phyloP scores from a whole-genome alignment of 1,284 basidiomycete genomes.

The Sporisorium reilianum region DNA sequence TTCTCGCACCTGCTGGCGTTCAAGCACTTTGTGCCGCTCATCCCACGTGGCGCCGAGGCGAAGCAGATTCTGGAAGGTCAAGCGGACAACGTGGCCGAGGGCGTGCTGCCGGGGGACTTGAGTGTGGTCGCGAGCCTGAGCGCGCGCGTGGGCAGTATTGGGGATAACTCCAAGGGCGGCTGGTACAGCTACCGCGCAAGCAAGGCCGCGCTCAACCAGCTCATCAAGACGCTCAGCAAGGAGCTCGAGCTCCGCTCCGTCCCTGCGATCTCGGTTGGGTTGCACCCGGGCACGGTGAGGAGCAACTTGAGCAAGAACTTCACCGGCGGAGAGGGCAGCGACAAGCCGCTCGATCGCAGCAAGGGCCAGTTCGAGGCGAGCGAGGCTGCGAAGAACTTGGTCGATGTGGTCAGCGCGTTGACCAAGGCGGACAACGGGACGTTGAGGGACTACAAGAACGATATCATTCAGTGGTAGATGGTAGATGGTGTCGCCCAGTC shows the following conservation, averaged over 20 bases:
- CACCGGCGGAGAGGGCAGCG: conserved; percentile 57
- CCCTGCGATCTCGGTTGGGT: conserved; percentile 73
- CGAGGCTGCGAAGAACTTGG: conserved; percentile 75
- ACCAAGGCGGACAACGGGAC: conserved; percentile 74
- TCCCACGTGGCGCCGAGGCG: conserved; percentile 65
- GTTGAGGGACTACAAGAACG: conserved; percentile 79
- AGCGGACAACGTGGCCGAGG: conserved; percentile 60
- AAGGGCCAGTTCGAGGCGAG: conserved; percentile 76
- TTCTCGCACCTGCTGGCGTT: conserved; percentile 72
- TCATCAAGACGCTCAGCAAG: conserved; percentile 78
- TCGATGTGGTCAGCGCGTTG: conserved; percentile 73
- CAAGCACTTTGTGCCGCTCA: conserved; percentile 73
- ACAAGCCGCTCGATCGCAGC: conserved; percentile 51
- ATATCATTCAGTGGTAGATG: conserved; percentile 71
- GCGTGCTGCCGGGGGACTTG: conserved; percentile 64
- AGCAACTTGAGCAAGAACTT: conserved; percentile 72
- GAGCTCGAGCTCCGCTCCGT: conserved; percentile 74
- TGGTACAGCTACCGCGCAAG: conserved; percentile 82
- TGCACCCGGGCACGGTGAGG: conserved; percentile 72
- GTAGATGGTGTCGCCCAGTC: no score
- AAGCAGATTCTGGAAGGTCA: conserved; percentile 44
- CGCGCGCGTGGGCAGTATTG: conserved; percentile 76
- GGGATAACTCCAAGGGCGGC: conserved; percentile 76
- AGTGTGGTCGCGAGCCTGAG: conserved; percentile 72
- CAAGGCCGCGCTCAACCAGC: conserved; percentile 81